Conservation (phyloP, 495 filamentous ascomycete genomes). For the Trichocladium antarcticum region DNA sequence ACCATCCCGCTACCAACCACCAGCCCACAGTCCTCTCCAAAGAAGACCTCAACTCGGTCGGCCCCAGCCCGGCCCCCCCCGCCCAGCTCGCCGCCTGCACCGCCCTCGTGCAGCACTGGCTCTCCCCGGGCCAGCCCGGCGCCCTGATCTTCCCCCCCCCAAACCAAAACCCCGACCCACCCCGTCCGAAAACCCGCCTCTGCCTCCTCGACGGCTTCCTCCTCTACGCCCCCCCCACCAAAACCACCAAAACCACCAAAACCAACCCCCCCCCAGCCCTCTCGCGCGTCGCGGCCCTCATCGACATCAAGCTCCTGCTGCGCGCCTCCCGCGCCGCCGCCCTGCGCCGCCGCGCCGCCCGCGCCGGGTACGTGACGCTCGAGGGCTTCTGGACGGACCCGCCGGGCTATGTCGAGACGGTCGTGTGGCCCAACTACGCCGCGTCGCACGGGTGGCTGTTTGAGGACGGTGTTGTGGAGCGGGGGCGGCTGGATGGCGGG, state of each 20-base stretch:
- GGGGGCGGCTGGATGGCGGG: conserved; percentile 35
- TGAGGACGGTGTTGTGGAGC: conserved; percentile 48
- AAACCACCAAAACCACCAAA: neutral
- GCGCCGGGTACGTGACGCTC: conserved; percentile 77
- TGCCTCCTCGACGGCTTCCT: conserved; percentile 77
- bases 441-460: conserved; percentile 68
- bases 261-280: neutral
- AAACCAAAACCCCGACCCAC: neutral
- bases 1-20: conserved; percentile 22
- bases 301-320: conserved; percentile 70
- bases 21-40: conserved; percentile 53
- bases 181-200: conserved; percentile 10
- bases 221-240: conserved; percentile 46
- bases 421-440: conserved; percentile 93
- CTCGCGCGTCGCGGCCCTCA: conserved; percentile 38
- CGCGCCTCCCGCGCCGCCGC: conserved; percentile 49
- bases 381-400: conserved; percentile 93
- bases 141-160: conserved; percentile 22
- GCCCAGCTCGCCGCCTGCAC: conserved; percentile 30
- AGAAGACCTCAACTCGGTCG: conserved; percentile 63
- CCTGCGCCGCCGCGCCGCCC: conserved; percentile 54
- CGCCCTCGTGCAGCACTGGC: conserved; percentile 34
- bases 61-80: conserved; percentile 35
- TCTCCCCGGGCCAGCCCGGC: conserved; percentile 25
- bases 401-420: conserved; percentile 81